A percentile compares a stretch with the other conserved stretches of the same genome.
phyloP scores from a whole-genome alignment of 148 eudicot genomes.

The Pouteria glomerata region DNA sequence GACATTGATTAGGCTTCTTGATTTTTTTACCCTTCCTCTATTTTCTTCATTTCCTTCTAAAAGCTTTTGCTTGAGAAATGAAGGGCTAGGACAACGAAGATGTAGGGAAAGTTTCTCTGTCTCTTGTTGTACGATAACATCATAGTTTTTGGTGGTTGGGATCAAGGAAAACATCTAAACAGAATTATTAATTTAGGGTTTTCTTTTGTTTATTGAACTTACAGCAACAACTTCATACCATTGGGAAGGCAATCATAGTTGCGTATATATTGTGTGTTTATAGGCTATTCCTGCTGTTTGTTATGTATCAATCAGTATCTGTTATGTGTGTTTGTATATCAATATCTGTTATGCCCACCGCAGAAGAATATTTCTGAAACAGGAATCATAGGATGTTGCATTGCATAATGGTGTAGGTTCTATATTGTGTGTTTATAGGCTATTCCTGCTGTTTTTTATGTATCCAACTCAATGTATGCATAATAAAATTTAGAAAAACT shows the following conservation, averaged over 20 bases:
- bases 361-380: neutral
- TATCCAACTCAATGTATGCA: neutral
- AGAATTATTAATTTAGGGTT: neutral
- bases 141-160: neutral
- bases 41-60: neutral
- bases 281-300: neutral
- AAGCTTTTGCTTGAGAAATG: neutral
- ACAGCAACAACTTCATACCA: neutral
- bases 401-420: neutral
- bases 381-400: neutral
- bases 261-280: neutral
- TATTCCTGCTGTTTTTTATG: neutral
- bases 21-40: neutral
- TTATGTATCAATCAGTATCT: too few species aligned
- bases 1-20: too few species aligned
- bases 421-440: neutral
- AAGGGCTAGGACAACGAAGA: neutral
- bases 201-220: neutral
- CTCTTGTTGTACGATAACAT: slow-evolving; percentile 3
- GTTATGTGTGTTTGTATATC: too few species aligned
- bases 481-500: neutral
- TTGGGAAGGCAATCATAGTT: too few species aligned
- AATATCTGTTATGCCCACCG: too few species aligned
- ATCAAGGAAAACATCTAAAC: neutral
- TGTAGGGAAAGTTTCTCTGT: neutral